Evolutionary conservation across 2,329 filamentous ascomycete genomes (phyloP), one percentile per base, ranked within the genome.

Genomic region (Aspergillus hiratsukae): DNA sequence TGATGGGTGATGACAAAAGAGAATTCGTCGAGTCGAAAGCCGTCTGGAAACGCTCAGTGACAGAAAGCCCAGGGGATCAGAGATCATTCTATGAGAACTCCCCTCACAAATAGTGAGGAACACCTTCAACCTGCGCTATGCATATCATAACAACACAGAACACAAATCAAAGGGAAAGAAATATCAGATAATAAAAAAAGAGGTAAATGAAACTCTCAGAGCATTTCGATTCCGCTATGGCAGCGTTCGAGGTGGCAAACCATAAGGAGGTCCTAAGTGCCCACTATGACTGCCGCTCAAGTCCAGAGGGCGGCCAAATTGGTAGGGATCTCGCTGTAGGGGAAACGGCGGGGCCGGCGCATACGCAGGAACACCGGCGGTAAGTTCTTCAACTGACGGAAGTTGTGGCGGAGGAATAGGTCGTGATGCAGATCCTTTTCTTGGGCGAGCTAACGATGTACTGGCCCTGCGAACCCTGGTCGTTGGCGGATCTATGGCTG

Each of bases 401-500:
- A 79, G 70, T 54, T 72, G 70, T 40, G 64, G 66, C 48, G 65
- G 68, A 48, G 66, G 65, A 57, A 69, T 65, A 71, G 72, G 75
- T 56, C 68, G 69, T 56, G 69, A 72, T 61, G 65, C 65, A 41
- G 75, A 75, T 43, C 72, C 71, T 62, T 76, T 73, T 61, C 75
- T 66, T 49, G 73, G 65, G 52, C 74, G 68, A 54, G 75, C 69
- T 48, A 74, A 57, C 46, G 72, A 73, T 35, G 73, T 69, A 55
- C 72, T 75, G 48, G 71, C 69, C 58, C 72, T 68, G 54, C 73
- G 71, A 21, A 66, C 56, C 58, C 72, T 69, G 23, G 71, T 69
- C 21, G 66, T 60, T 9, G 73, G 71, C 8, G 73, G 78, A 67
- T 87, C 81, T 53, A 78, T 69, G 40, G 82, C 80, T 61, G 82